Base-by-base conservation (phyloP, 345 rosid genomes). In the Leavenworthia alabamica region DNA sequence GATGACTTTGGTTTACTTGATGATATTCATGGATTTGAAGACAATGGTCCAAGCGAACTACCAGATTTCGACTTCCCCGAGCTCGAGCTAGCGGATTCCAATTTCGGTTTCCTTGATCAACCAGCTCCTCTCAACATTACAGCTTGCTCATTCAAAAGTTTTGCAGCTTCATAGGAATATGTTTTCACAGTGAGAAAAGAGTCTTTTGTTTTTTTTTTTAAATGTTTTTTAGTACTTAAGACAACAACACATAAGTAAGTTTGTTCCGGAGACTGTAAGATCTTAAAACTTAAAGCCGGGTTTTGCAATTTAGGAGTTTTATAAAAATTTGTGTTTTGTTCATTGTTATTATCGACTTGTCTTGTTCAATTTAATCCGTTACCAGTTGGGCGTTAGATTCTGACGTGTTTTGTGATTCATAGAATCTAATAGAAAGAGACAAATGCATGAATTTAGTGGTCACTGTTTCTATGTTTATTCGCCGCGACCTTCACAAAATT, bases 41-140 rank as follows among this genome's bases (percentile, higher is more conserved):
- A 70, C 0, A 68, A 66, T 2, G 79, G 66, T 12, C 79, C 81
- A 2, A 81, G 83, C 0, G 93, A 71, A 31, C 80, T 94, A 10
- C 99, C 99, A 0, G 99, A 94, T 69, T 90, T 70, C 45, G 93
- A 90, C 65, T 79, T 79, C 32, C 46, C 44, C 0, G 77, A 43
- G n/a, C 81, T 84, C 3, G 89, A 81, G 45, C 81, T 86, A 1
- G 83, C 73, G 35, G 78, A 67, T 16, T 79, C 78, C 11, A 88
- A 76, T 5, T 79, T 75, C 16, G 49, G 49, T 2, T 62, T 73
- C 49, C 53, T 61, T 3, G 77, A 74, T 63, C 77, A 76, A 22
- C 16, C 17, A 1, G 43, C 65, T 6, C 75, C 72, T 28, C 54
- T 51, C 75, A 82, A 82, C 50, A 83, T 83, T 1, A 64, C 78